Conservation (phyloP, 257 asterid genomes). For the Petunia axillaris region DNA sequence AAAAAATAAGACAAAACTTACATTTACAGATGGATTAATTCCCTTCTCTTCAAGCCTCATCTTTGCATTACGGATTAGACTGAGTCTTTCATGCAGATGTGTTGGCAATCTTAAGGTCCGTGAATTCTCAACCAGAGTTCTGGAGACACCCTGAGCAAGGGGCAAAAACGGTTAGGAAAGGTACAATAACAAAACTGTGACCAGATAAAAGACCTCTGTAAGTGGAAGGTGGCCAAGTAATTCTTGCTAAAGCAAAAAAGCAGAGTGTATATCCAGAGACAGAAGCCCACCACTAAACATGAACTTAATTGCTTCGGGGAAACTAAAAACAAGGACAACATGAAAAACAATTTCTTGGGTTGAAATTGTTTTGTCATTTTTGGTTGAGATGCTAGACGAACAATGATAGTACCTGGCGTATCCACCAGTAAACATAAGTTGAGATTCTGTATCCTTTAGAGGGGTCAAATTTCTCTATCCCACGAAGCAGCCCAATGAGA, state of each 20-base stretch:
- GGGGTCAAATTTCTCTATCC: constrained; percentile 92
- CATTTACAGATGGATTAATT: constrained; percentile 81
- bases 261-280: background rate
- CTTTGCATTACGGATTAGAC: constrained; percentile 86
- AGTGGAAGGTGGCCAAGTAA: background rate
- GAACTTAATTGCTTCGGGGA: background rate
- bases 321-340: background rate
- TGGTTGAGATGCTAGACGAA: background rate
- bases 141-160: constrained; percentile 78
- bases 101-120: constrained; percentile 84
- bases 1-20: constrained; percentile 36
- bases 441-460: constrained; percentile 96
- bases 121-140: constrained; percentile 82
- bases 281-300: background rate
- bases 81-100: constrained; percentile 80
- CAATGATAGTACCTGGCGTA: constrained; percentile 68
- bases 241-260: background rate
- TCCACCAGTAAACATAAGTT: constrained; percentile 99
- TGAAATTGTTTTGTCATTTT: background rate
- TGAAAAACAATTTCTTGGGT: background rate
- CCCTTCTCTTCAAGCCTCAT: constrained; percentile 75
- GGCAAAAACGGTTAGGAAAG: constrained; percentile 4
- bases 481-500: constrained; percentile 85
- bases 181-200: background rate
- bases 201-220: background rate